Evolutionary conservation across 73 alveolate species (phyloP).

Genomic region (Tetrahymena borealis): DNA sequence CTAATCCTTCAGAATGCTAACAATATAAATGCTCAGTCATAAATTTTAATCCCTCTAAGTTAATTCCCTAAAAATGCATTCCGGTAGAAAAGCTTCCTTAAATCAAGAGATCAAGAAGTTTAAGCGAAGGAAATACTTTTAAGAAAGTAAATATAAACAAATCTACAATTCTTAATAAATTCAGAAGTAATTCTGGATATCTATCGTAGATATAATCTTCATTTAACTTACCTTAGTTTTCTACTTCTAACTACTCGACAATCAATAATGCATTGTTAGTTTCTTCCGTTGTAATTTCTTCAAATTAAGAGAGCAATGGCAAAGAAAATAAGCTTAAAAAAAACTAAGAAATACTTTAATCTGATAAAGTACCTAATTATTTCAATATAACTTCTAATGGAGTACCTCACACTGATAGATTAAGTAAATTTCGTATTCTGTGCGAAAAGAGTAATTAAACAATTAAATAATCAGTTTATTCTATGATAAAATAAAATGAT

Average conservation of each 20-base stretch:
- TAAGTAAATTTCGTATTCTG: neutral
- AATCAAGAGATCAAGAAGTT: neutral
- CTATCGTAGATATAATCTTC: neutral
- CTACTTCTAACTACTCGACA: neutral
- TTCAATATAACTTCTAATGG: neutral
- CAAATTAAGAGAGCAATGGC: neutral
- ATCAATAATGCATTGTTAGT: neutral
- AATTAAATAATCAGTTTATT: neutral
- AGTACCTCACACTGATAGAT: neutral
- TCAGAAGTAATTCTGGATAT: neutral
- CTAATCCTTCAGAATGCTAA: neutral
- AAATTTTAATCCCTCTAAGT: neutral
- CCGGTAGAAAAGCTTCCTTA: neutral
- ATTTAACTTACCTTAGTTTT: too few species aligned
- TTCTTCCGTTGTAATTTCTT: too few species aligned
- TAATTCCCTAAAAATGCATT: neutral
- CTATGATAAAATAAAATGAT: neutral
- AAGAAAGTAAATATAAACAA: neutral
- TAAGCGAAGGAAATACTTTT: neutral
- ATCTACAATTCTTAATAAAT: neutral
- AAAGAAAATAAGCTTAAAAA: neutral
- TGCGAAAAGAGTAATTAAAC: neutral
- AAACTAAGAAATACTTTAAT: neutral
- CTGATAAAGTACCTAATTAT: neutral
- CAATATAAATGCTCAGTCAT: neutral